Evolutionary conservation across 495 filamentous ascomycete genomes (phyloP).

Genomic region (Tirmania nivea): DNA sequence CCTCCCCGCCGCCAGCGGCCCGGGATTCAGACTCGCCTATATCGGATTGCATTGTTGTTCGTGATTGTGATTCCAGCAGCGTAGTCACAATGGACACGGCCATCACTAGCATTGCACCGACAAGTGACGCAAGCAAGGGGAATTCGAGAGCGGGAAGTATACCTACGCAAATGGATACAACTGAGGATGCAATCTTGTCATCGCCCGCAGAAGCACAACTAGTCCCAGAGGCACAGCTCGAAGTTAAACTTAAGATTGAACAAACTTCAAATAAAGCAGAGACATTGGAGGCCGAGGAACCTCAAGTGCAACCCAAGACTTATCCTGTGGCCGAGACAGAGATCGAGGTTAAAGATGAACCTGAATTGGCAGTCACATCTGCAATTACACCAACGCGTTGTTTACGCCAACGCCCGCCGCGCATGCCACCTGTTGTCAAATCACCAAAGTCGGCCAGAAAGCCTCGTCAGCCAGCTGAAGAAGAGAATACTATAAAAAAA

Average conservation of each 20-base stretch:
- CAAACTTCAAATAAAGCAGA: too few species aligned
- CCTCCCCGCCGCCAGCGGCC: background rate
- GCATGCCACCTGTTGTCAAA: background rate
- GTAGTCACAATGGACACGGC: background rate
- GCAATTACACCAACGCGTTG: background rate
- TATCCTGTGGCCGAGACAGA: too few species aligned
- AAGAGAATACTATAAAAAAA: background rate
- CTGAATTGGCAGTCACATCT: background rate
- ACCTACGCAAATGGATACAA: background rate
- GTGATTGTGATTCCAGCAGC: background rate
- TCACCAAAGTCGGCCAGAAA: background rate
- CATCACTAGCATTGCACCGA: background rate
- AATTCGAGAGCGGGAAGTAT: background rate
- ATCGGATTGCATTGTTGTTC: background rate
- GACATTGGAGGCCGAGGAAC: too few species aligned
- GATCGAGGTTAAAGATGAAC: background rate
- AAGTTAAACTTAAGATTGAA: too few species aligned
- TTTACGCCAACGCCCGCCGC: background rate
- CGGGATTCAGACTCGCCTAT: background rate
- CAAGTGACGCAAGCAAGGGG: background rate
- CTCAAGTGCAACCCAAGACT: too few species aligned
- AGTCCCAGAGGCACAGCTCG: too few species aligned
- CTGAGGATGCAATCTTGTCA: background rate
- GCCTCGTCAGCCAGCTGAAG: background rate
- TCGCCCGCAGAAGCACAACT: background rate